Base-by-base conservation (phyloP, 257 asterid genomes). In the Ilex aquifolium region DNA sequence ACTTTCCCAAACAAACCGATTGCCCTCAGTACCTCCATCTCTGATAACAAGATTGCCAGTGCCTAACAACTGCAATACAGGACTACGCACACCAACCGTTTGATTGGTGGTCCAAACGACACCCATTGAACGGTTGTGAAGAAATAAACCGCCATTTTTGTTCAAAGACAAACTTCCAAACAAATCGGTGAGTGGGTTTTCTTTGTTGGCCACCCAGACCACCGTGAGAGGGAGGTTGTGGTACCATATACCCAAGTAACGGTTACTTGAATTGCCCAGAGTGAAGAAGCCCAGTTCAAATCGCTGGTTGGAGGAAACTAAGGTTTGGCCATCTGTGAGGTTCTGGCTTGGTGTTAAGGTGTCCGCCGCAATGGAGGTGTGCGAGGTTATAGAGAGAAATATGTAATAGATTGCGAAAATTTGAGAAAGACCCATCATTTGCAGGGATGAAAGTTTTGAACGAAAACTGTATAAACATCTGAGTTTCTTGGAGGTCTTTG, bases 251-350 rank as follows among this genome's bases (percentile, higher is more conserved):
- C 76, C 76, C 13, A 69, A 32, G 59, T 69, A 69, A 13, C 29
- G 14, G 8, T 50, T 53, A 0, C 16, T 40, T 29, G 66, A 48
- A 52, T 9, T 39, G 6, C 71, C 75, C 0, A 36, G 61, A 31
- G 62, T 52, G 65, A 73, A 66, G 62, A 77, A 73, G 31, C 79
- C 79, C 66, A 73, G 56, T 10, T 56, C 72, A 70, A 77, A 77
- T 10, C 32, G 59, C 49, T 63, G 57, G 49, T 69, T 70, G 9
- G 76, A 40, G 0, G 82, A 77, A 29, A 73, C 46, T 48, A 73
- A 60, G 27, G 53, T 63, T 56, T 49, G 42, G 55, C 66, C 69
- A 14, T 50, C 65, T 8, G 36, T 66, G 57, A 77, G 58, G 57
- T 50, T 31, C 44, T 69, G 76, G 65, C 48, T 32, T 21, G 74